phyloP scores from a whole-genome alignment of 805 yeast genomes.

The Wickerhamiella nectarea region DNA sequence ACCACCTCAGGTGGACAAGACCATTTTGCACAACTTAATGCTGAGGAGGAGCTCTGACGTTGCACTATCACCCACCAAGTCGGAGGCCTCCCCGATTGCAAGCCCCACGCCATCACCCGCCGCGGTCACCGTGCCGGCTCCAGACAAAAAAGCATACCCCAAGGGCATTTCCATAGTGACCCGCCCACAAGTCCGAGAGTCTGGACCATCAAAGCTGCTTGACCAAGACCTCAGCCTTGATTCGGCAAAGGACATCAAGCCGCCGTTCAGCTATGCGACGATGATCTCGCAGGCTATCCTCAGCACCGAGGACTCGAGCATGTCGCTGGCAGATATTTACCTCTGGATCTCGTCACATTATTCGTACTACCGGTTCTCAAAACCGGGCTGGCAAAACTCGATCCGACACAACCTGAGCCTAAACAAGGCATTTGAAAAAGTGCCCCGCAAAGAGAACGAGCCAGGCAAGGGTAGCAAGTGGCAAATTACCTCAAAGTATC shows the following conservation, averaged over 20 bases:
- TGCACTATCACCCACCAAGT: neutral
- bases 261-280: conserved; percentile 93
- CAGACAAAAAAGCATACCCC: conserved; percentile 21
- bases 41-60: neutral
- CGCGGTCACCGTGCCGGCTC: neutral
- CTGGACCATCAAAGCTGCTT: conserved; percentile 20
- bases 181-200: conserved; percentile 29
- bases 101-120: neutral
- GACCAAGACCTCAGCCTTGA: conserved; percentile 54
- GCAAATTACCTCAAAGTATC: conserved; percentile 81
- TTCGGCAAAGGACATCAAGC: conserved; percentile 85
- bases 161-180: conserved; percentile 32
- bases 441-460: conserved; percentile 86
- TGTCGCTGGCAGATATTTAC: conserved; percentile 84
- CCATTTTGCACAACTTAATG: neutral
- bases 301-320: conserved; percentile 73
- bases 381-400: conserved; percentile 97
- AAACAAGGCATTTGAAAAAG: conserved; percentile 95
- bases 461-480: conserved; percentile 99
- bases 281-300: conserved; percentile 96
- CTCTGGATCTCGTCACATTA: conserved; percentile 79
- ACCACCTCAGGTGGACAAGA: conserved; percentile 40
- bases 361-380: conserved; percentile 81
- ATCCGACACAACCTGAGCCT: conserved; percentile 88
- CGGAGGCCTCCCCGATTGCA: neutral